phyloP scores from a whole-genome alignment of 164 flowering plant species.

The grape (Vitis vinifera) region ASM3070453v1 NC_081818.1:28914501-28915000 shows the following conservation, averaged over 20 bases:
- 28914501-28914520: constrained; percentile 99
- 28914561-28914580: too few species aligned
- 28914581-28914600: too few species aligned
- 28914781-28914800: neutral
- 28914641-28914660: too few species aligned
- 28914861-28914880: constrained; percentile 98
- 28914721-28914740: too few species aligned
- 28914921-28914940: neutral
- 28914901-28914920: constrained; percentile 26
- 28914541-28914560: neutral
- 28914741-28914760: neutral
- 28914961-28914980: too few species aligned
- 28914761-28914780: neutral
- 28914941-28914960: too few species aligned
- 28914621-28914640: too few species aligned
- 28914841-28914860: constrained; percentile 39
- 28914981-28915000: too few species aligned
- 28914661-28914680: too few species aligned
- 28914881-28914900: constrained; percentile 93
- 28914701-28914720: too few species aligned
- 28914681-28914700: too few species aligned
- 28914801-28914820: neutral
- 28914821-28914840: neutral
- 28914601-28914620: too few species aligned
- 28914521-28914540: constrained; percentile 81